phyloP scores from a whole-genome alignment of 768 basidiomycete species.

The Collybia nuda region DNA sequence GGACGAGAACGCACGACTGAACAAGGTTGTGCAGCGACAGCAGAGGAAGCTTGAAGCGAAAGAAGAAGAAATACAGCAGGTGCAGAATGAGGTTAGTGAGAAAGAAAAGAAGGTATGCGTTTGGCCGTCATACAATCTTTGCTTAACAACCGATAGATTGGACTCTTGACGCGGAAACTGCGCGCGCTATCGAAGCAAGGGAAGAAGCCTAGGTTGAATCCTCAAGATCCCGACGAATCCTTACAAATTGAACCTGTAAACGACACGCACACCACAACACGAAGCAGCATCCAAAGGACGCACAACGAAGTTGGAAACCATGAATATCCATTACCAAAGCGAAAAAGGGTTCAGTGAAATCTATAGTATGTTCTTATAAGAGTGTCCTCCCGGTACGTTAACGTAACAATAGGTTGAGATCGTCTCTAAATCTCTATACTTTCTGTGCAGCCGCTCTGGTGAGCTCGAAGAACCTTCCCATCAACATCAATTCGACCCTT shows the following conservation, averaged over 20 bases:
- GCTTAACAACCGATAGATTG: neutral
- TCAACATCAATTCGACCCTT: no score
- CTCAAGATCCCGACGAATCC: neutral
- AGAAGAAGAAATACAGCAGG: neutral
- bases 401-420: no score
- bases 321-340: neutral
- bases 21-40: neutral
- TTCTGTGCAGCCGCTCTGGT: no score
- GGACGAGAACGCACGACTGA: neutral
- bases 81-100: neutral
- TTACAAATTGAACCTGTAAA: neutral
- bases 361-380: no score
- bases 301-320: no score
- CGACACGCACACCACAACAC: no score
- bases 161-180: neutral
- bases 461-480: no score
- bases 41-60: neutral
- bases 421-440: no score
- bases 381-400: no score
- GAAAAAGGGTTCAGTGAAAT: neutral
- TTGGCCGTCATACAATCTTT: neutral
- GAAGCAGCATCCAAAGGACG: no score
- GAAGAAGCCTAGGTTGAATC: neutral
- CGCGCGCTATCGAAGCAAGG: neutral
- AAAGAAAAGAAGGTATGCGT: neutral